These are phyloP conservation scores for Kandelia obovata DNA, from an alignment of 345 rosid species.

Conservation along the genomic window DNA sequence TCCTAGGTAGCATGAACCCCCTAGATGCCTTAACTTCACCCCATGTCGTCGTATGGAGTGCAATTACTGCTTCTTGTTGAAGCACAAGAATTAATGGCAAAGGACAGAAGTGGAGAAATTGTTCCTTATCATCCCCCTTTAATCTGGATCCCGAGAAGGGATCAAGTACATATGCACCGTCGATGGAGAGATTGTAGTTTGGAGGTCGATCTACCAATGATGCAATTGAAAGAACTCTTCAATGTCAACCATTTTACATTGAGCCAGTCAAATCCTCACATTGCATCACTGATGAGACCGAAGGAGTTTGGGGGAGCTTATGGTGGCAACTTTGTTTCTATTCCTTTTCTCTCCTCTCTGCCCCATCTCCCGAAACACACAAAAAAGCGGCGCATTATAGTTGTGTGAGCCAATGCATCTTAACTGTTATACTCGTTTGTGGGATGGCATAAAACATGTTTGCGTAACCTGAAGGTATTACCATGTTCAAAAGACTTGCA, in stretches of 20 bases:
- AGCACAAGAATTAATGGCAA: conserved; percentile 98
- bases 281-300: conserved; percentile 70
- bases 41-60: conserved; percentile 98
- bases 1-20: conserved; percentile 97
- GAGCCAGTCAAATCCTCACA: conserved; percentile 98
- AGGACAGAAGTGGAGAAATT: conserved; percentile 89
- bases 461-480: no score
- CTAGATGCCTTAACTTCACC: conserved; percentile 96
- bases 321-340: conserved; percentile 75
- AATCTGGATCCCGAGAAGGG: conserved; percentile 78
- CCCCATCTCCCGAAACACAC: no score
- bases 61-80: conserved; percentile 96
- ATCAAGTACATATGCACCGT: conserved; percentile 55
- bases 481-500: neutral
- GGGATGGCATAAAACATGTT: no score
- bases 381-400: no score
- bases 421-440: no score
- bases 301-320: conserved; percentile 76
- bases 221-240: conserved; percentile 92
- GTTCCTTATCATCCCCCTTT: conserved; percentile 95
- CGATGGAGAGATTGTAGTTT: conserved; percentile 99
- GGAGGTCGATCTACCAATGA: conserved; percentile 97
- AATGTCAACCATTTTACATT: conserved; percentile 95
- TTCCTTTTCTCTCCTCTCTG: no score
- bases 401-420: no score